Base-by-base conservation (phyloP, 1,139 yeast species). In the Yamadazyma blattariae region DNA sequence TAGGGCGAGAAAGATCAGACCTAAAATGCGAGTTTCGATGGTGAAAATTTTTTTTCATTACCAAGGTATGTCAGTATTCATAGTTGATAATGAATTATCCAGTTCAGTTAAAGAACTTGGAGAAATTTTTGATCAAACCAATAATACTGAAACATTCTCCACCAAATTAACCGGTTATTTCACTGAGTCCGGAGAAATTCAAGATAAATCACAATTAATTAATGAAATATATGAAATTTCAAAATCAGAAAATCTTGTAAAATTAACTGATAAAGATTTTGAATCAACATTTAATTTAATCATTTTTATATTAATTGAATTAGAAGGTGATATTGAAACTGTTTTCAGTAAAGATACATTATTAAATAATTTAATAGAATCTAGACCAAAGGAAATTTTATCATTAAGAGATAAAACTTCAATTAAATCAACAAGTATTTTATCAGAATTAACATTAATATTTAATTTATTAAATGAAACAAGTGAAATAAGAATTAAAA, bases 331-430 rank as follows among this genome's bases (percentile, higher is more conserved):
- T 25, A 48, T 57, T 28, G 60, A 55, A 30, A 43, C 46, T 21
- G 59, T 59, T 17, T 59, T 65, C 40, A 23, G 33, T 4, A 32
- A 33, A 22, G 54, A 51, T 31, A 47, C 54, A 42, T 50, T 71
- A 38, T 47, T 65, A 32, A 45, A 55, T 29, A 56, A 54, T 35
- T 59, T 71, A 42, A 47, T 59, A 17, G 61, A 56, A 35, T 48
- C 61, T 30, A 63, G 59, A 35, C 75, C 75, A 34, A 45, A 50
- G 27, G 59, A 62, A 44, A 66, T 62, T 44, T 68, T 70, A 30
- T 57, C 71, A 24, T 61, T 70, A 49, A 66, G 74, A 57, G 76
- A 71, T 54, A 66, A 75, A 56, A 67, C 60, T 50, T 59, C 72
- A 30, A 65, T 71, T 43, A 69, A 65, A 46, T 54, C 73, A 21